Evolutionary conservation across 1,284 basidiomycete genomes (phyloP).

Genomic region (Apiotrichum mycotoxinovorans): DNA sequence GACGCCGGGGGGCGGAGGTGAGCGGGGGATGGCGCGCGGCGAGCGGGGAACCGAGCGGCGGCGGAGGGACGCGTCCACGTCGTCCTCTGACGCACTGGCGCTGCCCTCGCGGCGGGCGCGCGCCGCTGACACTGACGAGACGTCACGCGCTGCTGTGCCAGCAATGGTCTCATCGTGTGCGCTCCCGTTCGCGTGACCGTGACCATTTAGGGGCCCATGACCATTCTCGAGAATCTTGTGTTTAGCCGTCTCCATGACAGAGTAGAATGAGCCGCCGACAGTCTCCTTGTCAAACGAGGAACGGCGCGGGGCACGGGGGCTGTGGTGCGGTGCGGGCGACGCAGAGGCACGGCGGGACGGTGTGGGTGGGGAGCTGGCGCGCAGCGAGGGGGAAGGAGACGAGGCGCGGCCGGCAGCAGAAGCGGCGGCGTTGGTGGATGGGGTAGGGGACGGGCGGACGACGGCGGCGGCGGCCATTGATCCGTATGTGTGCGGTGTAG

Average conservation of each 20-base stretch:
- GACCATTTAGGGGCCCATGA: not conserved
- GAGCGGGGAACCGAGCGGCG: conserved; percentile 3
- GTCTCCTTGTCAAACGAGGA: conserved; percentile 5
- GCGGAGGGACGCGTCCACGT: conserved; percentile 7
- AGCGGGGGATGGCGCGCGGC: conserved; percentile 1
- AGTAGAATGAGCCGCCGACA: not conserved
- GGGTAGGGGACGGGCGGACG: conserved; percentile 1
- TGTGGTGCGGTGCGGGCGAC: conserved; percentile 9
- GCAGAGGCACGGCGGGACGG: conserved; percentile 12
- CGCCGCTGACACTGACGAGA: no score
- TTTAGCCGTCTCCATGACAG: conserved; percentile 4
- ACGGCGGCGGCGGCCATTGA: conserved; percentile 14
- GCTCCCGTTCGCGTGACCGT: conserved; percentile 1
- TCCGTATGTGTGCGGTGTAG: no score
- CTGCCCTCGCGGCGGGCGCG: not conserved
- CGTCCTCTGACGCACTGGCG: conserved; percentile 10
- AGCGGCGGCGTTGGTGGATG: not conserved
- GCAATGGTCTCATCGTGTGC: not conserved
- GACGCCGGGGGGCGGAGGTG: conserved; percentile 9
- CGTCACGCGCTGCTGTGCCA: no score
- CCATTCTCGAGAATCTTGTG: conserved; percentile 1
- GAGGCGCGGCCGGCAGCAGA: conserved; percentile 3
- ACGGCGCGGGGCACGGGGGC: conserved; percentile 11
- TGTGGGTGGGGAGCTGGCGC: conserved; percentile 1
- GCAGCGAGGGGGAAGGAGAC: conserved; percentile 5